These are phyloP conservation scores for Scalesia atractyloides DNA, from an alignment of 129 eudicot genomes.

Conservation along the genomic window DNA sequence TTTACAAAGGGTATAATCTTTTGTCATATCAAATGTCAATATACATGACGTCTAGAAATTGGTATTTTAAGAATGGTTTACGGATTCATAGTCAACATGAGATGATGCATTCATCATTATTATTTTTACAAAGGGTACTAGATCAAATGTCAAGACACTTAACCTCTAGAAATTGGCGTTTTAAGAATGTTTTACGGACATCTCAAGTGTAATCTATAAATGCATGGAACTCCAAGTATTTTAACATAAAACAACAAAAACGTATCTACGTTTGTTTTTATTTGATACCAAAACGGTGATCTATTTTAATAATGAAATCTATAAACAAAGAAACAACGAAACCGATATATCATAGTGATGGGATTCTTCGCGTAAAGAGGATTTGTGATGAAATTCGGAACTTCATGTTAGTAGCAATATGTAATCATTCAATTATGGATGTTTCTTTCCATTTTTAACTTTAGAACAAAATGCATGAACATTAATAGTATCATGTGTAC, in stretches of 20 bases:
- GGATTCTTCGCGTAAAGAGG: background rate
- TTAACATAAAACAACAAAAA: background rate
- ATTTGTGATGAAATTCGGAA: background rate
- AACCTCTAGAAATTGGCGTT: background rate
- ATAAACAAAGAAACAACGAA: background rate
- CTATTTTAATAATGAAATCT: background rate
- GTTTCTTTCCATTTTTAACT: background rate
- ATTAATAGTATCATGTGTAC: constrained; percentile 5
- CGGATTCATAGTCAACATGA: background rate
- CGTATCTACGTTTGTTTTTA: background rate
- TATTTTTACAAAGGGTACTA: background rate
- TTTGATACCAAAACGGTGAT: background rate
- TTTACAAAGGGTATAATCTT: too few relatives aligned
- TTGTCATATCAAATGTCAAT: too few relatives aligned
- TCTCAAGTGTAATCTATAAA: background rate
- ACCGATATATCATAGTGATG: background rate
- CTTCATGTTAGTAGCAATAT: background rate
- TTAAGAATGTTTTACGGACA: too few relatives aligned
- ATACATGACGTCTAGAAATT: background rate
- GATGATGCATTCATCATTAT: background rate
- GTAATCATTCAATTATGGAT: background rate
- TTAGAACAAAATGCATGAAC: background rate
- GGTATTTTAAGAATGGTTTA: too few relatives aligned
- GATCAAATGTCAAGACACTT: background rate
- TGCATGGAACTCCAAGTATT: background rate